These are phyloP conservation scores for Inonotus obliquus DNA, from an alignment of 1,284 basidiomycete species.

Conservation along the genomic window DNA sequence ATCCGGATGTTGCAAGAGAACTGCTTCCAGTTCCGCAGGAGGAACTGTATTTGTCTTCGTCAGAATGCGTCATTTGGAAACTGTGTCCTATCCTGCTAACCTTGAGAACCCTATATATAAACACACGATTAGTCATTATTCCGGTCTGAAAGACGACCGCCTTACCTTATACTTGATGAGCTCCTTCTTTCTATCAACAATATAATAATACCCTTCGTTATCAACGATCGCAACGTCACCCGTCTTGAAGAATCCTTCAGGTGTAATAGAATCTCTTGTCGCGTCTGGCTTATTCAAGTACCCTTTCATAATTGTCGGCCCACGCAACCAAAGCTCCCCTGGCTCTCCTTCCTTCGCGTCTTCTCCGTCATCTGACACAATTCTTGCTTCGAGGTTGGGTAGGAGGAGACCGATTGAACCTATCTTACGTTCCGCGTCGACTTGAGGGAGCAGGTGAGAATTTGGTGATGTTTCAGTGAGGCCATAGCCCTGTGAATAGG, in stretches of 20 bases:
- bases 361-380: constrained; percentile 55
- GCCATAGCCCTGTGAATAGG: constrained; percentile 55
- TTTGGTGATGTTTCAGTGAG: constrained; percentile 76
- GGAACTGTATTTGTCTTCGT: constrained; percentile 47
- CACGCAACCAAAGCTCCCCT: constrained; percentile 81
- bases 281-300: constrained; percentile 65
- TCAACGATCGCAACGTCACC: constrained; percentile 70
- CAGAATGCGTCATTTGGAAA: not conserved
- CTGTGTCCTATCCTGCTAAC: constrained; percentile 25
- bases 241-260: constrained; percentile 80
- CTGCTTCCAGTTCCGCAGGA: constrained; percentile 76
- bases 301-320: constrained; percentile 81
- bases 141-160: not conserved
- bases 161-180: constrained; percentile 78
- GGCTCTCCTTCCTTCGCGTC: constrained; percentile 48
- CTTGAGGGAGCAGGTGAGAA: constrained; percentile 41
- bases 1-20: constrained; percentile 68
- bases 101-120: constrained; percentile 51
- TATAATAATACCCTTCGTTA: constrained; percentile 57
- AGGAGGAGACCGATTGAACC: constrained; percentile 71
- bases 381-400: constrained; percentile 73
- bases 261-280: constrained; percentile 61
- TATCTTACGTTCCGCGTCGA: constrained; percentile 39
- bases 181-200: constrained; percentile 74
- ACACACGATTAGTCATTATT: not conserved